These are phyloP conservation scores for Calamus simplicifolius DNA, from an alignment of 176 grass and related monocot genomes.

Conservation along the genomic window DNA sequence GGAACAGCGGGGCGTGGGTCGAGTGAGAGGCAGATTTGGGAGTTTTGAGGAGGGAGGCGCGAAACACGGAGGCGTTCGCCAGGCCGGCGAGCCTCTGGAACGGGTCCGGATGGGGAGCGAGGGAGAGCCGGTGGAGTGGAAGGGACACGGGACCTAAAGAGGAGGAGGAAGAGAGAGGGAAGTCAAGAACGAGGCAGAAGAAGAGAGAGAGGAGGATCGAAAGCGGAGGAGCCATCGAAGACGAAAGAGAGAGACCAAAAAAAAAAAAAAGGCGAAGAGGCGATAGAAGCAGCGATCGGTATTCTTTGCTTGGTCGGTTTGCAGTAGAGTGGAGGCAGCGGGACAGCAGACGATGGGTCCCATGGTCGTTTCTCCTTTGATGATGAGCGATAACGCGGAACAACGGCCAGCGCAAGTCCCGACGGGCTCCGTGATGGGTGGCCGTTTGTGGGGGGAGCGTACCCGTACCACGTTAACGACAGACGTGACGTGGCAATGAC, in stretches of 20 bases:
- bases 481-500: too few relatives aligned
- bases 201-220: slow-evolving; percentile 1
- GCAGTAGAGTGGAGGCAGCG: too few relatives aligned
- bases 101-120: slow-evolving; percentile 19
- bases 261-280: background rate
- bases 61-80: slow-evolving; percentile 39
- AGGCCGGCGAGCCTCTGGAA: slow-evolving; percentile 18
- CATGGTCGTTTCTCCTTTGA: too few relatives aligned
- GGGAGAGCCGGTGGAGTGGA: background rate
- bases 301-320: too few relatives aligned
- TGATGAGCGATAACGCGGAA: too few relatives aligned
- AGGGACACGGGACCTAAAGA: slow-evolving; percentile 7
- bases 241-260: background rate
- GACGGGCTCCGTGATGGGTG: too few relatives aligned
- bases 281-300: too few relatives aligned
- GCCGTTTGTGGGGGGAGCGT: too few relatives aligned
- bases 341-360: too few relatives aligned
- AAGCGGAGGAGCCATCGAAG: slow-evolving; percentile 1
- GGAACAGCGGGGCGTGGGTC: slow-evolving; percentile 31
- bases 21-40: background rate
- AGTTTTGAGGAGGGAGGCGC: slow-evolving; percentile 34
- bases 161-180: slow-evolving; percentile 21
- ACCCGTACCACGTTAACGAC: too few relatives aligned
- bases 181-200: slow-evolving; percentile 2
- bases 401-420: too few relatives aligned